These are phyloP conservation scores for Pichia norvegensis DNA, from an alignment of 1,139 yeast genomes.

Conservation along the genomic window DNA sequence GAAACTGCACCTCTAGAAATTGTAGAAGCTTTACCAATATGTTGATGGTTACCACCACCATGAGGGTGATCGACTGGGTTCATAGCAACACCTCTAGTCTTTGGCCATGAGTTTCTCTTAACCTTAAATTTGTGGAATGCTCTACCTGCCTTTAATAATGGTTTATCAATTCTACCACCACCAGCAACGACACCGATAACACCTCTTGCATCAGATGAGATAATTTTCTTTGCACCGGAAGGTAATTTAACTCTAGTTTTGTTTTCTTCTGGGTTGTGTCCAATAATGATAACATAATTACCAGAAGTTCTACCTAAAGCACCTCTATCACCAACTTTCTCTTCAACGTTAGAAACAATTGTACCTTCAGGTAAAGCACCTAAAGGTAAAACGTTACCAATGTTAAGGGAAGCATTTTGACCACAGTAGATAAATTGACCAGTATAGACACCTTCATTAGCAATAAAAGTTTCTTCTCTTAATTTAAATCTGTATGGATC, in stretches of 20 bases:
- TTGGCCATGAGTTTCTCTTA: constrained; percentile 99
- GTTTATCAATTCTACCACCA: constrained; percentile 99
- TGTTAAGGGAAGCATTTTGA: constrained; percentile 94
- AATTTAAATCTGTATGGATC: constrained; percentile 98
- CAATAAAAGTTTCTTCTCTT: constrained; percentile 98
- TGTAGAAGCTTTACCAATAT: constrained; percentile 99
- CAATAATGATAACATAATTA: constrained; percentile 97
- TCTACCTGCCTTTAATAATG: constrained; percentile 99
- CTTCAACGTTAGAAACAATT: constrained; percentile 96
- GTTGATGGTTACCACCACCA: constrained; percentile 99
- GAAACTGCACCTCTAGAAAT: constrained; percentile 99
- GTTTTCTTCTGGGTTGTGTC: constrained; percentile 98
- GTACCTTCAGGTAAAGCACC: constrained; percentile 99
- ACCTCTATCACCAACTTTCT: constrained; percentile 99
- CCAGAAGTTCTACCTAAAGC: constrained; percentile 99
- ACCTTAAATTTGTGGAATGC: constrained; percentile 99
- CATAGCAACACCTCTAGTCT: constrained; percentile 99
- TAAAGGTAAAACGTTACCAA: constrained; percentile 96
- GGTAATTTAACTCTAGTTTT: constrained; percentile 99
- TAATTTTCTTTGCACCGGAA: constrained; percentile 96
- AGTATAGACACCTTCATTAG: constrained; percentile 99
- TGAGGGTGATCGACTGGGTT: constrained; percentile 99
- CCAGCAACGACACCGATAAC: constrained; percentile 99
- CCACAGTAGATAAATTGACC: constrained; percentile 99
- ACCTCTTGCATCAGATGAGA: constrained; percentile 97